phyloP scores from a whole-genome alignment of 2,329 filamentous ascomycete species.

The Aspergillus japonicus region DNA sequence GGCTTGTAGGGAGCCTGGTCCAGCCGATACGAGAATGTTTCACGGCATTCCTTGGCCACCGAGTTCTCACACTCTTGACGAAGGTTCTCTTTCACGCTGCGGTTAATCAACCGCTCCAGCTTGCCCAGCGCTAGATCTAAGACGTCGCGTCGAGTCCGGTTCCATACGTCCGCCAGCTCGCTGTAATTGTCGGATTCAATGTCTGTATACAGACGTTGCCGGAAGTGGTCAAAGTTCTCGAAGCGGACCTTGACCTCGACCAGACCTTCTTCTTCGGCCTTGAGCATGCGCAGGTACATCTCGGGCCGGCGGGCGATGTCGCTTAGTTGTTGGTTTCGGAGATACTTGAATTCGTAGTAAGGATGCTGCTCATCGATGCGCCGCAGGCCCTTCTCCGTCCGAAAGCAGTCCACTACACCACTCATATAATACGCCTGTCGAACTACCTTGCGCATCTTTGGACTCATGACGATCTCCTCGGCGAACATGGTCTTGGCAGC shows the following conservation, averaged over 20 bases:
- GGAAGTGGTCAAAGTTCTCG: constrained; percentile 73
- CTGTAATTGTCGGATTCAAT: constrained; percentile 96
- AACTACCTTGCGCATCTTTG: constrained; percentile 84
- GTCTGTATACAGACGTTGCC: constrained; percentile 71
- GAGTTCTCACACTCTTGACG: constrained; percentile 92
- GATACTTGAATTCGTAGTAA: constrained; percentile 97
- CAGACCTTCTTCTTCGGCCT: constrained; percentile 89
- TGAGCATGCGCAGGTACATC: constrained; percentile 94
- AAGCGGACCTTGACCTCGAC: constrained; percentile 81
- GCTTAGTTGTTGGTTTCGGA: constrained; percentile 80
- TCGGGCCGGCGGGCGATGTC: constrained; percentile 83
- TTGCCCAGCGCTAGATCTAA: constrained; percentile 78
- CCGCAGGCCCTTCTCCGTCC: constrained; percentile 90
- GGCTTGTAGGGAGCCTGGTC: constrained; percentile 97
- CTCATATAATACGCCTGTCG: constrained; percentile 78
- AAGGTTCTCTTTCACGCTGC: constrained; percentile 91
- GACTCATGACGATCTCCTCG: constrained; percentile 84
- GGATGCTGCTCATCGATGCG: constrained; percentile 94
- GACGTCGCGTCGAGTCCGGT: constrained; percentile 79
- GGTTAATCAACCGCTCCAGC: constrained; percentile 78
- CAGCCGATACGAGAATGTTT: constrained; percentile 83
- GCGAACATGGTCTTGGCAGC: constrained; percentile 85
- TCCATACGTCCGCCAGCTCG: constrained; percentile 93
- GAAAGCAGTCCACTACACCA: constrained; percentile 79
- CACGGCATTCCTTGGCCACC: constrained; percentile 81